These are phyloP conservation scores for Prunus davidiana DNA, from an alignment of 306 rosid genomes.

Conservation along the genomic window DNA sequence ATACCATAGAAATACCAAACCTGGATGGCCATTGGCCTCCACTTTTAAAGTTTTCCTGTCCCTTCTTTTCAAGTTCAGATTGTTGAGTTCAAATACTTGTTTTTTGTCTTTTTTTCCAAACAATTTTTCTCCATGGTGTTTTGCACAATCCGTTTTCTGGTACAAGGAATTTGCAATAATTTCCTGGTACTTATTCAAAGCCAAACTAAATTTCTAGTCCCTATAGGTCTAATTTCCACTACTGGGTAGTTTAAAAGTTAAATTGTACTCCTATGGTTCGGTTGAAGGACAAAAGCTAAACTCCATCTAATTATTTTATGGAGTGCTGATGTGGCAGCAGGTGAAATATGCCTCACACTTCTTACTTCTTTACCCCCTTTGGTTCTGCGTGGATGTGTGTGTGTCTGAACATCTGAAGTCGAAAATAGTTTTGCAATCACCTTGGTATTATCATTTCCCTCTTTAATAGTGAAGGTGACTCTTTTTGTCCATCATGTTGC, in stretches of 20 bases:
- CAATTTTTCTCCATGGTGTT: not conserved
- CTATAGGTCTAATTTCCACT: too few species aligned
- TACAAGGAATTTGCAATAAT: not conserved
- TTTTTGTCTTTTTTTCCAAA: not conserved
- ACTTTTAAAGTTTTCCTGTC: not conserved
- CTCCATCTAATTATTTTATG: too few species aligned
- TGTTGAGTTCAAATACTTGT: not conserved
- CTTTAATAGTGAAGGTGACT: not conserved
- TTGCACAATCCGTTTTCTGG: not conserved
- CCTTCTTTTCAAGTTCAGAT: conserved; percentile 7
- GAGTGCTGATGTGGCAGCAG: too few species aligned
- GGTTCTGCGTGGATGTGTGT: too few species aligned
- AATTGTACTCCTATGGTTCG: too few species aligned
- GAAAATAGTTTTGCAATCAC: not conserved
- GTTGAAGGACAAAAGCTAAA: too few species aligned
- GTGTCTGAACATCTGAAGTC: too few species aligned
- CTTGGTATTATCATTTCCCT: not conserved
- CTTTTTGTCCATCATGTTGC: not conserved
- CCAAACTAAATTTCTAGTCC: too few species aligned
- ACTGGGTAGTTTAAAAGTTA: too few species aligned
- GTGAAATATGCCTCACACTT: not conserved
- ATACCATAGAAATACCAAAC: not conserved
- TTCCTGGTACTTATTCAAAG: too few species aligned
- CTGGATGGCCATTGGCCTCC: not conserved
- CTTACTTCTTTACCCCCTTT: not conserved